phyloP scores from a whole-genome alignment of 495 filamentous ascomycete species.

The Neurospora africana region DNA sequence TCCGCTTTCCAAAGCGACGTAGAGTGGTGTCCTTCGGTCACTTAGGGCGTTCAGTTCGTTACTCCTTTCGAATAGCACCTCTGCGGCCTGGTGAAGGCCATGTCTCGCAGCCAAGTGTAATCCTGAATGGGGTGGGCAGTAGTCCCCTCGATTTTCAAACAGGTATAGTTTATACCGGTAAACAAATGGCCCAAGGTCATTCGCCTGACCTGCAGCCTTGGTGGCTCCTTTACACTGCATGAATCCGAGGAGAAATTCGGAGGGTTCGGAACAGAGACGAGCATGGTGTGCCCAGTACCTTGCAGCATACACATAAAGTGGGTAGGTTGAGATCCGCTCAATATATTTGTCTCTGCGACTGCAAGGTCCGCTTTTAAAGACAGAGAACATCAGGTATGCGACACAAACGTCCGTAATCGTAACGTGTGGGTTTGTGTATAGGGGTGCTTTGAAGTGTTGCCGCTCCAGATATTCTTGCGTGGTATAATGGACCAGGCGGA shows the following conservation, averaged over 20 bases:
- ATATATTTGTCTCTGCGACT: not conserved
- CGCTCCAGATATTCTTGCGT: not conserved
- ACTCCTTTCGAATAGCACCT: not conserved
- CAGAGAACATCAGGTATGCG: not conserved
- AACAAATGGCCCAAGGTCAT: no score
- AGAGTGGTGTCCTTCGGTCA: not conserved
- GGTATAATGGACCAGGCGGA: not conserved
- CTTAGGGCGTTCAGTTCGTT: not conserved
- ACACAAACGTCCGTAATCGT: not conserved
- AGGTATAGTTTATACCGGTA: no score
- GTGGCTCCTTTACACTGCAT: not conserved
- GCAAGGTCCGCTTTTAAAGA: not conserved
- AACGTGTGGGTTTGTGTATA: not conserved
- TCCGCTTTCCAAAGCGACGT: not conserved
- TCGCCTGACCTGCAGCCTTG: not conserved
- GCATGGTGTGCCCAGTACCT: not conserved
- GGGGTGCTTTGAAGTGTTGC: not conserved
- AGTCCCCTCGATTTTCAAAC: no score
- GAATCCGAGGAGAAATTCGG: not conserved
- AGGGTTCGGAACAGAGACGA: not conserved
- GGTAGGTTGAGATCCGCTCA: not conserved
- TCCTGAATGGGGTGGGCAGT: no score
- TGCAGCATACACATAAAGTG: not conserved
- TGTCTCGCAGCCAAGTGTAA: not conserved
- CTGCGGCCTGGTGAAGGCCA: not conserved